A percentile compares a stretch with the other conserved stretches of the same genome.
These are phyloP conservation scores for Cryptococcus sp. DNA, from an alignment of 1,284 basidiomycete genomes.

Conservation along the genomic window DNA sequence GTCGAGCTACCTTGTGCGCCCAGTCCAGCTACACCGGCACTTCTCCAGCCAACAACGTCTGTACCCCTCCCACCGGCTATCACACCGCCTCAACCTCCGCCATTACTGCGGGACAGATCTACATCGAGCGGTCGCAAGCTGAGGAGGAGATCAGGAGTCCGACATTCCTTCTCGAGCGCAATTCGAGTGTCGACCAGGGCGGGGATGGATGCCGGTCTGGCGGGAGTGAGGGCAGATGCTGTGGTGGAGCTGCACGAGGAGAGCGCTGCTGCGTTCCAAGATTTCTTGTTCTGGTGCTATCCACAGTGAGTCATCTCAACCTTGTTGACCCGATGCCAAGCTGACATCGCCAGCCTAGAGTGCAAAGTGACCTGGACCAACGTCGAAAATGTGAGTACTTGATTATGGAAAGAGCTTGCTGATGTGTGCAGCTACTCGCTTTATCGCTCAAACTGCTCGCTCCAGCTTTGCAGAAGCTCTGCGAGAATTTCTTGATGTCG, in stretches of 20 bases:
- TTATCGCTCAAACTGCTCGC: slow-evolving; percentile 54
- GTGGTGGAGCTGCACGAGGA: slow-evolving; percentile 41
- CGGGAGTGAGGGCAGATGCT: slow-evolving; percentile 15
- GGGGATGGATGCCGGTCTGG: not conserved
- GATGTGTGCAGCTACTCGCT: slow-evolving; percentile 29
- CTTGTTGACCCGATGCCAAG: not conserved
- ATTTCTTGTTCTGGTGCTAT: slow-evolving; percentile 46
- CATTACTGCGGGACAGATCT: not conserved
- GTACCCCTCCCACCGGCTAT: not conserved
- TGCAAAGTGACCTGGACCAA: slow-evolving; percentile 92
- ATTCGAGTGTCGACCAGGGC: slow-evolving; percentile 2
- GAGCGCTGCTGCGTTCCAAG: slow-evolving; percentile 37
- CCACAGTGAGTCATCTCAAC: slow-evolving; percentile 31
- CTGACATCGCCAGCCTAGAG: slow-evolving; percentile 56
- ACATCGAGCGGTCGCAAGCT: not conserved
- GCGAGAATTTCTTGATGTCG: slow-evolving; percentile 76
- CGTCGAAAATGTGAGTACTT: slow-evolving; percentile 58
- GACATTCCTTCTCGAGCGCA: slow-evolving; percentile 22
- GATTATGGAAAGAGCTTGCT: not conserved
- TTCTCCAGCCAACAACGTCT: not conserved
- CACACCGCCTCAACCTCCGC: slow-evolving; percentile 1
- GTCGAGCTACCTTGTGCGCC: not conserved
- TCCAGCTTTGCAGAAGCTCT: slow-evolving; percentile 69
- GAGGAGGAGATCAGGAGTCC: slow-evolving; percentile 8
- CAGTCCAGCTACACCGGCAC: not conserved